Evolutionary conservation across 495 filamentous ascomycete genomes (phyloP), one percentile per base, ranked within the genome.

Genomic region (Podospora pseudopauciseta): DNA sequence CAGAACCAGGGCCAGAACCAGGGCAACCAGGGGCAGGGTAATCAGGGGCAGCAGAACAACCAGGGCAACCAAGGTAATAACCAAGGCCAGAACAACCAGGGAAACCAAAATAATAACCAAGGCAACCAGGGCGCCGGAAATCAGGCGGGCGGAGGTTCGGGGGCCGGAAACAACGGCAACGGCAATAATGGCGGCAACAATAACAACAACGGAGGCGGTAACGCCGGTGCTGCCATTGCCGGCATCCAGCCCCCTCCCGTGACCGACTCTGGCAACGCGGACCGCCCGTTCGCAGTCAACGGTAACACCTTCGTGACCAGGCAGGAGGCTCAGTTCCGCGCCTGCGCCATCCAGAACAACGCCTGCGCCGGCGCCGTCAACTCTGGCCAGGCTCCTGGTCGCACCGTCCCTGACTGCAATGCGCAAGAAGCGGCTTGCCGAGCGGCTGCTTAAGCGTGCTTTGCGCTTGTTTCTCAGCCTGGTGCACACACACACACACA

Each of bases 301-400:
- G 84, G 82, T 44, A 77, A 80, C 75, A 84, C 84, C 9, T 86
- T 86, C 65, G 76, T 78, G 56, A 78, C 77, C 68, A 65, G 75
- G 70, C 72, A 67, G 54, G 79, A 80, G 20, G 83, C 83, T 55
- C 72, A 75, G 49, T 77, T 81, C 73, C 76, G 80, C 53, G 78
- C 78, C 30, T 78, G 74, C 59, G 74, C 80, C 68, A 81, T 84
- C 64, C 83, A 85, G 78, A 81, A 83, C 71, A 85, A 85, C 70
- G 74, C 69, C n/a, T 85, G 83, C 73, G 77, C 79, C 63, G 70
- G 83, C 55, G 82, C 82, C 49, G 78, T 80, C 68, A 85, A 85
- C 68, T 30, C 69, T 44, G 76, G 79, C 49, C 39, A 69, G 57
- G 71, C 71, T 1, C 65, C 67, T 44, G 76, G 79, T 19, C 70